Base-by-base conservation (phyloP, 129 eudicot genomes). In the Pulicaria dysenterica region DNA sequence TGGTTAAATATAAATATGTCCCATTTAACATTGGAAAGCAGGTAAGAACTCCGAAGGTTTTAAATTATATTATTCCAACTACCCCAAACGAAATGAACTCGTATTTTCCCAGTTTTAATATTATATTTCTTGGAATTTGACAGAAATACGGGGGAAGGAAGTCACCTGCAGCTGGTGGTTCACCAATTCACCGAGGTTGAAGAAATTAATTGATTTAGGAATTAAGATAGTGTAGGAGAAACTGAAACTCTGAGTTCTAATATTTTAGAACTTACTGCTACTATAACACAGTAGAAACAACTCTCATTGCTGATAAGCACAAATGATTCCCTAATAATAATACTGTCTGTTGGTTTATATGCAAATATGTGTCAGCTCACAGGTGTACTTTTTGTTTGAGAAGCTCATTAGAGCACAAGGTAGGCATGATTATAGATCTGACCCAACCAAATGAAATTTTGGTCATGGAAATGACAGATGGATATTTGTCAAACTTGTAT, bases 1-100 rank as follows among this genome's bases (percentile, higher is more conserved):
- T 86, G 88, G 70, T 86, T 50, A 86, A 75, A 64, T 83, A 86
- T 77, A 86, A 81, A 73, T 86, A 86, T 51, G 85, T 83, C 74
- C 92, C 92, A 40, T 82, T 86, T 55, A 81, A 79, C 71, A 34
- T 73, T 8, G 88, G 81, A 39, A 86, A 86, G 77, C 92, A 82
- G 86, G 92, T 86, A 64, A 81, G 36, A 72, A 10, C 63, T 72
- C 47, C 3, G 15, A 41, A 15, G 47, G 47, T 1, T 50, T 41
- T 41, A 9, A 19, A n/a, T 17, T 36, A 3, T 16, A 9, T 2
- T 46, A 44, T 64, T 10, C 39, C 65, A 59, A 31, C 69, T 12
- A 67, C 16, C 45, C 57, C 44, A 47, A 56, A 56, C 41, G 54
- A 70, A 31, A 39, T 36, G 45, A 53, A 41, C 50, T 58, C n/a